A percentile compares a stretch with the other conserved stretches of the same genome.
Conservation (phyloP, 2,329 filamentous ascomycete genomes). For the Botrytis medusae region DNA sequence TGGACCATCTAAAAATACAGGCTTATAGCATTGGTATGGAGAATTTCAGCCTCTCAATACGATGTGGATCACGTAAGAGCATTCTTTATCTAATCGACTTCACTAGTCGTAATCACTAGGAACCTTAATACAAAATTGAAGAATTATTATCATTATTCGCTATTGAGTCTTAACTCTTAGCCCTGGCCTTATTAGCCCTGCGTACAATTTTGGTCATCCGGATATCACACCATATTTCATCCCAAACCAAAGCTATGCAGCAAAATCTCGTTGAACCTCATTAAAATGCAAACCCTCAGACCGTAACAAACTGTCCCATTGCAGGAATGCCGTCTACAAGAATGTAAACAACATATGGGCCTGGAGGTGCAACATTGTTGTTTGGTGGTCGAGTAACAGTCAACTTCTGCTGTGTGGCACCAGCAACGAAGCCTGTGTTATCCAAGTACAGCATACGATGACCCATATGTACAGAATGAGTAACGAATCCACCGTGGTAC, state of each 20-base stretch:
- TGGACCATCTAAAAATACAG: not conserved
- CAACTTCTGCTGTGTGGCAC: constrained; percentile 46
- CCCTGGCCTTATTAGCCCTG: constrained; percentile 6
- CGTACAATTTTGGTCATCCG: constrained; percentile 12
- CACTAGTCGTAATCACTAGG: not conserved
- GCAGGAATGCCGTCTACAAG: constrained; percentile 42
- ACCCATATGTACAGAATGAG: constrained; percentile 61
- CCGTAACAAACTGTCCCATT: constrained; percentile 38
- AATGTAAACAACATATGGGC: constrained; percentile 60
- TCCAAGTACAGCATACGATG: constrained; percentile 58
- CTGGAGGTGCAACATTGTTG: constrained; percentile 55
- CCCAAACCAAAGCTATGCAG: constrained; percentile 12
- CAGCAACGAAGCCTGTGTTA: constrained; percentile 47
- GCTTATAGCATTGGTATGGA: not conserved
- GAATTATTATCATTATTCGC: constrained; percentile 19
- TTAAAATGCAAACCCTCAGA: constrained; percentile 17
- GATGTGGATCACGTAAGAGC: not conserved
- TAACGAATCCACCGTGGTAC: constrained; percentile 61
- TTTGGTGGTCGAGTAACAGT: constrained; percentile 55
- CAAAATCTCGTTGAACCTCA: not conserved
- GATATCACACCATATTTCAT: constrained; percentile 4
- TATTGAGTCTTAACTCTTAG: constrained; percentile 6
- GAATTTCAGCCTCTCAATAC: not conserved
- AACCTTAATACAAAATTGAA: constrained; percentile 4
- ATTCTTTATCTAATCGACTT: not conserved